Percentiles rank a stretch among this genome's conserved stretches.
Evolutionary conservation across 2,329 filamentous ascomycete species (phyloP).

Genomic region (Botrytis fabae): DNA sequence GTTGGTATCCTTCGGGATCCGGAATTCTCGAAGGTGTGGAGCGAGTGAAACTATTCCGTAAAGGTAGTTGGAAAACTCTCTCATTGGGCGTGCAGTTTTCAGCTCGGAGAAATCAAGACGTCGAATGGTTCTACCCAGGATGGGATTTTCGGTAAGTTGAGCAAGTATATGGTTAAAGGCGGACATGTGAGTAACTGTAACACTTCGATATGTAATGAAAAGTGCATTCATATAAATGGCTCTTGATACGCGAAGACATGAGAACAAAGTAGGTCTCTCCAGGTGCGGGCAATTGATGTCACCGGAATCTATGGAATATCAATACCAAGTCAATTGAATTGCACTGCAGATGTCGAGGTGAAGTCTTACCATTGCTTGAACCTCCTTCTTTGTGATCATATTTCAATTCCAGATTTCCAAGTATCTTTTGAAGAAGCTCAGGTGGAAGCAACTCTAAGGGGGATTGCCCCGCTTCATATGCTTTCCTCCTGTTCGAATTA

Average conservation of each 20-base stretch:
- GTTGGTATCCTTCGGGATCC: conserved; percentile 46
- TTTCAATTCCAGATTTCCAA: conserved; percentile 12
- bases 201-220: conserved; percentile 71
- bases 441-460: conserved; percentile 65
- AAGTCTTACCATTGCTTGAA: conserved; percentile 7
- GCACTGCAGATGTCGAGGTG: neutral
- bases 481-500: neutral
- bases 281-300: conserved; percentile 47
- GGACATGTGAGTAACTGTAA: conserved; percentile 76
- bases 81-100: neutral
- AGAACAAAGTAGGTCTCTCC: conserved; percentile 68
- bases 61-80: conserved; percentile 15
- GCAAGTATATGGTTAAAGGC: conserved; percentile 65
- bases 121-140: conserved; percentile 70
- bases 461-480: conserved; percentile 41
- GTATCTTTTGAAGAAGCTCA: conserved; percentile 64
- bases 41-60: conserved; percentile 22
- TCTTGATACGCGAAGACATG: conserved; percentile 68
- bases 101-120: conserved; percentile 56
- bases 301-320: neutral
- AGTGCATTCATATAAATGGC: conserved; percentile 70
- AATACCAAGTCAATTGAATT: neutral
- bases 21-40: conserved; percentile 66
- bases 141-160: conserved; percentile 64
- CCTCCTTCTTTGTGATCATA: conserved; percentile 1